Percentiles rank a stretch among this genome's conserved stretches.
These are phyloP conservation scores for Triticum aestivum DNA, from an alignment of 176 grass and related monocot species.

Conservation along the genomic window DNA sequence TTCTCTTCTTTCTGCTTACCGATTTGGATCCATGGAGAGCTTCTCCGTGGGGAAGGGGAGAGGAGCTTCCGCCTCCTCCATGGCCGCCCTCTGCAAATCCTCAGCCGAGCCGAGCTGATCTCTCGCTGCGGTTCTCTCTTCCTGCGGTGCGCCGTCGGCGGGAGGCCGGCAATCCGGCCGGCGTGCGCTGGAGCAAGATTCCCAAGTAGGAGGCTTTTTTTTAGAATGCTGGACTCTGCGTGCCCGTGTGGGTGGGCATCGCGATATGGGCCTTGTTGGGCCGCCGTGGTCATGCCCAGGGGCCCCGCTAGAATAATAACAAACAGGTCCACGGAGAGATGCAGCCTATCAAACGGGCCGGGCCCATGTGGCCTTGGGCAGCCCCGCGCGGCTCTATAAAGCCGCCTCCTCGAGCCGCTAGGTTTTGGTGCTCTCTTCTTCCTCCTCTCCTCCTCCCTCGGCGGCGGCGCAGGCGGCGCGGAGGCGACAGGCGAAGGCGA, in stretches of 20 bases:
- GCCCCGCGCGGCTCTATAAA: neutral
- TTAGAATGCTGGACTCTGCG: too few species aligned
- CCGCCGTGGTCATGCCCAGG: too few species aligned
- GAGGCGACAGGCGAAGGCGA: constrained; percentile 12
- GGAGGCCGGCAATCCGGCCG: neutral
- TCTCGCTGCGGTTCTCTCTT: neutral
- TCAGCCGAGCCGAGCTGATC: neutral
- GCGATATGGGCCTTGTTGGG: too few species aligned
- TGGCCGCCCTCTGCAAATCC: neutral
- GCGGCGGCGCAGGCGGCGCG: constrained; percentile 27
- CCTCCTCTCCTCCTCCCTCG: neutral
- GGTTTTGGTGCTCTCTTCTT: constrained; percentile 15
- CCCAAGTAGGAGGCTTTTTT: too few species aligned
- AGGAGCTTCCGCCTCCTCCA: constrained; percentile 7
- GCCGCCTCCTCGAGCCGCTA: neutral
- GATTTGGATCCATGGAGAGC: neutral
- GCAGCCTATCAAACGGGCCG: neutral
- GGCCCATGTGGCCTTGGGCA: too few species aligned
- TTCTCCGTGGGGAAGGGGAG: constrained; percentile 28
- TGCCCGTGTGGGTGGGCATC: too few species aligned
- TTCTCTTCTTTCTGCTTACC: neutral
- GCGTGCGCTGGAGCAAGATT: neutral
- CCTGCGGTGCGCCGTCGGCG: neutral
- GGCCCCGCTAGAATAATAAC: neutral
- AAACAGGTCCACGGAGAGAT: neutral